Conservation (phyloP, 768 basidiomycete species). For the Lanmaoa rubissima region DNA sequence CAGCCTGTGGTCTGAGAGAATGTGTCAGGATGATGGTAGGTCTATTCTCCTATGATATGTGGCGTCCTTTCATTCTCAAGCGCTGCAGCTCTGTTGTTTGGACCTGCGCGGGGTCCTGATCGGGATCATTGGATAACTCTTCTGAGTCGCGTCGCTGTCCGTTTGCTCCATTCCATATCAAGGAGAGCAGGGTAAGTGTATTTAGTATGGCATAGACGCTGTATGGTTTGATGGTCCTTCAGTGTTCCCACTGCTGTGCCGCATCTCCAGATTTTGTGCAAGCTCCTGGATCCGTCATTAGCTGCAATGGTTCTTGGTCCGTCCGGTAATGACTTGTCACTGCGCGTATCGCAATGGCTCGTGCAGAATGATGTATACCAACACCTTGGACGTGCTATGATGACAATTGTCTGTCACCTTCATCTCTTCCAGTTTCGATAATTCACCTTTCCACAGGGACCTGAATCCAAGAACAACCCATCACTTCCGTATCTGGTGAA, state of each 20-base stretch:
- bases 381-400: conserved; percentile 18
- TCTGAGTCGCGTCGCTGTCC: conserved; percentile 45
- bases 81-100: conserved; percentile 39
- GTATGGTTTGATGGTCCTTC: neutral
- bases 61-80: conserved; percentile 1
- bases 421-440: neutral
- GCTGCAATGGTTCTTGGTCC: conserved; percentile 21
- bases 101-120: conserved; percentile 37
- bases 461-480: conserved; percentile 49
- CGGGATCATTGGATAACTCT: conserved; percentile 60
- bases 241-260: conserved; percentile 48
- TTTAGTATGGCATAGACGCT: neutral
- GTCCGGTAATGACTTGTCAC: conserved; percentile 32
- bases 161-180: conserved; percentile 55
- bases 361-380: conserved; percentile 46
- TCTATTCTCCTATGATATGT: neutral
- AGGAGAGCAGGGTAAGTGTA: conserved; percentile 47
- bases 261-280: conserved; percentile 52
- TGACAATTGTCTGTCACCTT: conserved; percentile 46
- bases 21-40: conserved; percentile 23
- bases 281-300: conserved; percentile 37
- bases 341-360: conserved; percentile 44
- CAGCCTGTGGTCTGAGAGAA: conserved; percentile 31
- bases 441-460: conserved; percentile 40
- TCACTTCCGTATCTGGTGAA: conserved; percentile 30